Base-by-base conservation (phyloP, 2,329 filamentous ascomycete genomes). In the Cladosporium sp. region DNA sequence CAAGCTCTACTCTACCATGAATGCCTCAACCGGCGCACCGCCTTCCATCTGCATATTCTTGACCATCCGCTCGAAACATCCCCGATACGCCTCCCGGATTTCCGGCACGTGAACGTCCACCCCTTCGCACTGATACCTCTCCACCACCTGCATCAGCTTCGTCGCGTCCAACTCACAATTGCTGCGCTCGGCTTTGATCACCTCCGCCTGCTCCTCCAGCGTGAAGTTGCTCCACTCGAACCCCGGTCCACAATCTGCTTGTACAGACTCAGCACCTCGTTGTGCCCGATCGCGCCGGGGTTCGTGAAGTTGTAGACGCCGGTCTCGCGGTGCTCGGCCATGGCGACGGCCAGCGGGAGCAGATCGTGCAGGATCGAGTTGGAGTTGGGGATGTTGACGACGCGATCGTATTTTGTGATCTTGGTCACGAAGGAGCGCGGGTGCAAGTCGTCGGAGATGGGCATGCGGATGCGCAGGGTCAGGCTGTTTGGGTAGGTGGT, bases 241-340 rank as follows among this genome's bases (percentile, higher is more conserved):
- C 31, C 73, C 74, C 1, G 88, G 88, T 87, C 83, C 44, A 90
- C 83, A 69, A 88, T 86, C 68, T 89, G 82, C 71, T 83, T 84
- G 78, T 89, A 89, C 50, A 90, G 78, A 2, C 78, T 71, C 46
- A 90, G 80, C 7, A 90, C 87, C 77, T 90, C 87, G 75, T 90
- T 90, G 78, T 90, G 88, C n/a, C 86, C 88, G 74, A 90, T 89
- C 68, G 86, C 85, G 14, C 88, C 88, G 0, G 88, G 88, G 78
- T 90, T 90, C 67, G 87, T 89, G 76, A 90, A 89, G 79, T 90
- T 90, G 78, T 87, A 89, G 69, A 90, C 80, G 21, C 88, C 88
- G 1, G 83, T 85, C 50, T 89, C 87, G 49, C 80, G 78, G 77
- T 88, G 82, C 75, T 89, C 85, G 31, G 87, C 84, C 69, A 89